Evolutionary conservation across 2,329 filamentous ascomycete genomes (phyloP).

Genomic region (Clathrospora elynae): DNA sequence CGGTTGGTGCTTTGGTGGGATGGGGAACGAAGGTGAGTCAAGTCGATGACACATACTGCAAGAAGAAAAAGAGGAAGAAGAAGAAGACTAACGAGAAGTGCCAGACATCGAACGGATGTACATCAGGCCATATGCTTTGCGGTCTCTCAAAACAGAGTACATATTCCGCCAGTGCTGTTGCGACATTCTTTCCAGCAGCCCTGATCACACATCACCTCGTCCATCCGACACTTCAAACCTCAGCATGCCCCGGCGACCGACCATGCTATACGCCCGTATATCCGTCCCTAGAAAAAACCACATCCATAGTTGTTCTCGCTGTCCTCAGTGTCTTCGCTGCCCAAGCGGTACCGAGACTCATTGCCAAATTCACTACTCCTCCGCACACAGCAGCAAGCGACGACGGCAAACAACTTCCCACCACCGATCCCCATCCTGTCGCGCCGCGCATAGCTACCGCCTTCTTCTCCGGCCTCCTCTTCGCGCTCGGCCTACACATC

Average conservation of each 20-base stretch:
- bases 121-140: conserved; percentile 62
- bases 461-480: conserved; percentile 56
- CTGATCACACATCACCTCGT: conserved; percentile 48
- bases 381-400: neutral
- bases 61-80: neutral
- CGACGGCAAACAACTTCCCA: conserved; percentile 13
- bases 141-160: conserved; percentile 57
- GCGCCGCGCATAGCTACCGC: conserved; percentile 49
- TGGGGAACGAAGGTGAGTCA: conserved; percentile 59
- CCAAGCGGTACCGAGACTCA: conserved; percentile 28
- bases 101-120: conserved; percentile 54
- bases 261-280: conserved; percentile 57
- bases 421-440: conserved; percentile 4
- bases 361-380: conserved; percentile 18
- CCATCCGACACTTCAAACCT: conserved; percentile 48
- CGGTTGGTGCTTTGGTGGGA: conserved; percentile 54
- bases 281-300: conserved; percentile 40
- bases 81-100: conserved; percentile 12
- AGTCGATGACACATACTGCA: too few relatives aligned
- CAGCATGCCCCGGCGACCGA: conserved; percentile 42
- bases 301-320: conserved; percentile 46
- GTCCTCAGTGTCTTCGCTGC: conserved; percentile 34
- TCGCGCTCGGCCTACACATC: conserved; percentile 58
- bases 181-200: conserved; percentile 43
- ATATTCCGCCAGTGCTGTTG: conserved; percentile 56